These are phyloP conservation scores for Volvox reticuliferus DNA, from an alignment of 139 green algal species.

Conservation along the genomic window DNA sequence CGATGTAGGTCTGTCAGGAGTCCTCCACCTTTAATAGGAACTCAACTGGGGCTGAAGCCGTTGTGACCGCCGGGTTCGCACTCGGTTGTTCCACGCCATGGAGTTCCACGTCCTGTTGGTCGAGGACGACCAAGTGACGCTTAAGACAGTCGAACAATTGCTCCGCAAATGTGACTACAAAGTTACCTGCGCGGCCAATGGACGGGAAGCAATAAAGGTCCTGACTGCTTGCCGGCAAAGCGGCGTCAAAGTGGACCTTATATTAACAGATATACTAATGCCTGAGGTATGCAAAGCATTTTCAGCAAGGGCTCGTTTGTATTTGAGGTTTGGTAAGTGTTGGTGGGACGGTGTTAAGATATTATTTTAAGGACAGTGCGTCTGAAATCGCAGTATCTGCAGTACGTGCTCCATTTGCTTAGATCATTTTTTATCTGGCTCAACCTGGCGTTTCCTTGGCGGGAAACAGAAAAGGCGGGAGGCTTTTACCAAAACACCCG, in stretches of 20 bases:
- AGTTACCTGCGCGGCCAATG: conserved; percentile 15
- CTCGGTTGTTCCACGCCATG: not conserved
- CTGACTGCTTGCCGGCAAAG: not conserved
- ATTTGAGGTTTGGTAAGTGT: not conserved
- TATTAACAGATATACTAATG: conserved; percentile 53
- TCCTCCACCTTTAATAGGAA: no score
- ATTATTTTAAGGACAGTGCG: no score
- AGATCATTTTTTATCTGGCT: no score
- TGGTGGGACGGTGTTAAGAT: not conserved
- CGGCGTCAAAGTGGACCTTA: conserved; percentile 25
- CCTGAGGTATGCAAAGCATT: conserved; percentile 17
- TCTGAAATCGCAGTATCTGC: no score
- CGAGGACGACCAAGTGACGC: conserved; percentile 36
- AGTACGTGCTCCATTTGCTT: no score
- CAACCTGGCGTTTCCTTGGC: no score
- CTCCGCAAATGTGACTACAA: conserved; percentile 18
- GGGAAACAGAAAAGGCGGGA: no score
- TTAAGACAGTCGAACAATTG: conserved; percentile 45
- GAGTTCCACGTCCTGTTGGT: conserved; percentile 44
- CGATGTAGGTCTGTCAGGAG: no score
- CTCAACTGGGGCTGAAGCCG: no score
- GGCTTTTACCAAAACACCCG: no score
- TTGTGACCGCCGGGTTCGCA: no score
- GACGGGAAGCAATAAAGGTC: not conserved
- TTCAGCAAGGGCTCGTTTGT: no score